Evolutionary conservation across 2,329 filamentous ascomycete species (phyloP), one percentile per base, ranked within the genome.

Genomic region (Colletotrichum sp.): DNA sequence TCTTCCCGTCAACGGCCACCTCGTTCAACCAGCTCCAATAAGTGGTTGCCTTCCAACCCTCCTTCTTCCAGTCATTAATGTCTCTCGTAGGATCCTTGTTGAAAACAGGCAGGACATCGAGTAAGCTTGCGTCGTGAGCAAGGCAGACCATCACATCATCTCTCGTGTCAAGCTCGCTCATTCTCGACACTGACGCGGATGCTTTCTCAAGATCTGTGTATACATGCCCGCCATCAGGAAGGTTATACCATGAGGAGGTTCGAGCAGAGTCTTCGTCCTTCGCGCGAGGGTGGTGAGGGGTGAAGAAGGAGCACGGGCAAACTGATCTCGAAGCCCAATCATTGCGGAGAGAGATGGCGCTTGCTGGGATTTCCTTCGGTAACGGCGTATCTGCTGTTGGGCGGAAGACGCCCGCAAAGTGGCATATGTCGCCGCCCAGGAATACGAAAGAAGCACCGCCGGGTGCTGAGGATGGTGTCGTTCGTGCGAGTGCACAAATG

Each of bases 351-450:
- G 70, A 28, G 8, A 76, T 65, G 1, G 71, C 70, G 22, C 64
- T 65, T 2, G 64, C 70, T 1, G 73, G 72, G 2, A 76, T 73
- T 7, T 48, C 60, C 7, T 73, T 55, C 2, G 76, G 73, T 4
- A 77, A 7, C 8, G 76, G 74, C 2, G 57, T 30, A 2, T 39
- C 27, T 8, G 36, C 11, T 0, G 70, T 67, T 30, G 76, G 76
- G 9, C 76, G 73, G 44, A 77, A 77, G 25, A 73, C 66, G 11
- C 76, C 76, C 3, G 76, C 39, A 19, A 73, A 77, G 44, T 80
- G 77, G 22, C 76, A 79, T 13, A 77, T 75, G 32, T 81, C 80
- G 3, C 73, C 79, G 11, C 79, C 77, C n/a, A 81, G 36, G 16
- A 80, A 75, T 13, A 81, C 73, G n/a, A 79, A 81, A 3, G 78